Percentiles rank a stretch among this genome's conserved stretches.
These are phyloP conservation scores for Lactarius vividus DNA, from an alignment of 768 basidiomycete species.

Conservation along the genomic window DNA sequence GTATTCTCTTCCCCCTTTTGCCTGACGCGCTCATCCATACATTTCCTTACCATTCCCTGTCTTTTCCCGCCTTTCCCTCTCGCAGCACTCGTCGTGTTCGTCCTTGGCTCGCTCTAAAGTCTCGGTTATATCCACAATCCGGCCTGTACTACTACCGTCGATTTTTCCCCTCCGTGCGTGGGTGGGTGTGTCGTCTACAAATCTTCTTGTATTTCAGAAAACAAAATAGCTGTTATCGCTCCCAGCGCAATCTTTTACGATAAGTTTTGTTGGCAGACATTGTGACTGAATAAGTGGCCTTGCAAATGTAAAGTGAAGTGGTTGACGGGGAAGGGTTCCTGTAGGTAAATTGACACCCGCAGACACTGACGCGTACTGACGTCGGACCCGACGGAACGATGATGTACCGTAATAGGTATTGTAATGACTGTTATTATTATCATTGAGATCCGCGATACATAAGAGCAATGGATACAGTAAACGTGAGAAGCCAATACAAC, in stretches of 20 bases:
- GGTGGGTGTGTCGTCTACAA: conserved; percentile 24
- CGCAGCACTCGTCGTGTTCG: conserved; percentile 42
- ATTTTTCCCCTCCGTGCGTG: conserved; percentile 19
- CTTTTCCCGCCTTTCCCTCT: conserved; percentile 28
- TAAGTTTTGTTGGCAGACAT: background rate
- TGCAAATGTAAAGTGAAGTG: too few relatives aligned
- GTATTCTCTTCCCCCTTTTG: conserved; percentile 23
- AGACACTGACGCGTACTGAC: too few relatives aligned
- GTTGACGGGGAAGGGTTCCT: too few relatives aligned
- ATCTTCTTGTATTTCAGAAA: conserved; percentile 19
- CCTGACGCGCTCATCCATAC: conserved; percentile 38
- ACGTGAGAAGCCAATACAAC: background rate
- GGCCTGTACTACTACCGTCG: conserved; percentile 45
- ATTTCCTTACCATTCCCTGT: conserved; percentile 39
- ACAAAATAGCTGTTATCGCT: background rate
- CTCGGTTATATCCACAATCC: conserved; percentile 42
- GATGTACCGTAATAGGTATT: too few relatives aligned
- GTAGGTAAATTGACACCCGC: too few relatives aligned
- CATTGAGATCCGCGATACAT: background rate
- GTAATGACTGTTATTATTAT: background rate
- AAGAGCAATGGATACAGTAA: background rate
- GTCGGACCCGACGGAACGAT: too few relatives aligned
- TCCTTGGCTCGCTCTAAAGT: conserved; percentile 39
- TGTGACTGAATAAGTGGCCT: too few relatives aligned
- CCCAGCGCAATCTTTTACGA: background rate